Conservation (phyloP, 371 early-diverging fungal species). For the Mucor circinelloides region DNA sequence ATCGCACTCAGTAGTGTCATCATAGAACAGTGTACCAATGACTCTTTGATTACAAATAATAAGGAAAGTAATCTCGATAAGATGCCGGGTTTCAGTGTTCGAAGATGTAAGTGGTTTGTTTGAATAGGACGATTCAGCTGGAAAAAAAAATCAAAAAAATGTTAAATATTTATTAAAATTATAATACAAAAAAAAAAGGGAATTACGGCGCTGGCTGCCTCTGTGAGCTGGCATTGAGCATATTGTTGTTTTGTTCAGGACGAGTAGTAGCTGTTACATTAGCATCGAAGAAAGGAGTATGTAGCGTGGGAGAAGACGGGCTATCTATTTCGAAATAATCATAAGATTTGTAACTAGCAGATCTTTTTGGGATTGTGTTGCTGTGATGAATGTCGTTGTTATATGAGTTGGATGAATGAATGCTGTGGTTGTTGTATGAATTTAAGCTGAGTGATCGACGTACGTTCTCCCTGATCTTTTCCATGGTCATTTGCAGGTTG, state of each 20-base stretch:
- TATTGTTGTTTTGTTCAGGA: background rate
- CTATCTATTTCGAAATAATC: slow-evolving; percentile 34
- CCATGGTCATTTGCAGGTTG: background rate
- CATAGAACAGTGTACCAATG: too few species aligned
- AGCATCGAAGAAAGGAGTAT: slow-evolving; percentile 34
- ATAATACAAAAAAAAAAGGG: background rate
- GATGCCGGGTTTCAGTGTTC: too few species aligned
- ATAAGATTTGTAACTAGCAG: slow-evolving; percentile 33
- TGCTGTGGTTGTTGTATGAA: slow-evolving; percentile 1
- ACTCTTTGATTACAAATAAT: too few species aligned
- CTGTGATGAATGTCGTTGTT: background rate
- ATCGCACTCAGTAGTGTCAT: too few species aligned
- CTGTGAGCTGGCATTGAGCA: background rate
- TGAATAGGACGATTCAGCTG: background rate
- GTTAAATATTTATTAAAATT: background rate
- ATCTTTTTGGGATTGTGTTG: slow-evolving; percentile 32
- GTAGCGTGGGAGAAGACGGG: slow-evolving; percentile 42
- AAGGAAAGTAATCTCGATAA: too few species aligned
- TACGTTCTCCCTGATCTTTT: background rate
- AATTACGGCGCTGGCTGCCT: background rate
- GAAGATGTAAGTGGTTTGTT: too few species aligned
- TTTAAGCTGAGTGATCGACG: background rate
- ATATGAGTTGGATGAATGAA: background rate
- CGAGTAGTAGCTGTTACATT: background rate
- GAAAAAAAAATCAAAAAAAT: background rate